Evolutionary conservation across 2,329 filamentous ascomycete genomes (phyloP).

Genomic region (Paecilomyces fulvus): DNA sequence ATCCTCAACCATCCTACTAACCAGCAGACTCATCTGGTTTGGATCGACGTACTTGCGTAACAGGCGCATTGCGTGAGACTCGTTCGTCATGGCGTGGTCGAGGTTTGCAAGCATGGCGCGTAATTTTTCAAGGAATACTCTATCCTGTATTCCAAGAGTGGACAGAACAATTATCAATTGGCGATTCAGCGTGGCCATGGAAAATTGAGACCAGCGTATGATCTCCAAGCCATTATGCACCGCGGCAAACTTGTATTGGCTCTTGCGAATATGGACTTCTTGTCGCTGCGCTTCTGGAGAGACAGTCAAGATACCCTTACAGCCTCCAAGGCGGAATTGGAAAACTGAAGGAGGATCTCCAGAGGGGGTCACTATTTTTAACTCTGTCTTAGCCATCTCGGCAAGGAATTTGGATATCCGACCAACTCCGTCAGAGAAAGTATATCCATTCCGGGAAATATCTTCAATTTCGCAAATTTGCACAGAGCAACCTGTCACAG

Average conservation of each 20-base stretch:
- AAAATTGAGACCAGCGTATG: conserved; percentile 68
- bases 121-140: conserved; percentile 61
- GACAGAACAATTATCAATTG: conserved; percentile 85
- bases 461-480: conserved; percentile 56
- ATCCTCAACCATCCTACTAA: conserved; percentile 68
- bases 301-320: conserved; percentile 77
- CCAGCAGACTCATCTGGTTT: conserved; percentile 66
- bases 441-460: conserved; percentile 58
- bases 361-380: conserved; percentile 49
- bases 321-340: conserved; percentile 87
- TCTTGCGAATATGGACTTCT: conserved; percentile 70
- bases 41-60: conserved; percentile 73
- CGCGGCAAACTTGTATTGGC: conserved; percentile 79
- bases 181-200: conserved; percentile 73
- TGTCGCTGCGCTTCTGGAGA: conserved; percentile 59
- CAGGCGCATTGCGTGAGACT: conserved; percentile 55
- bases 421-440: conserved; percentile 87
- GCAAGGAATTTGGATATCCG: conserved; percentile 79
- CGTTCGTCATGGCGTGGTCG: conserved; percentile 59
- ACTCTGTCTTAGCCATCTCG: conserved; percentile 61
- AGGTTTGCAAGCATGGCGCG: conserved; percentile 59
- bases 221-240: conserved; percentile 69
- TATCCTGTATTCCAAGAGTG: conserved; percentile 60
- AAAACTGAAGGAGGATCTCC: conserved; percentile 65
- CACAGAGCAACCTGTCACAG: conserved; percentile 57